Percentiles rank a stretch among this genome's conserved stretches.
These are phyloP conservation scores for Saitoella complicata DNA, from an alignment of 805 yeast species.

Conservation along the genomic window DNA sequence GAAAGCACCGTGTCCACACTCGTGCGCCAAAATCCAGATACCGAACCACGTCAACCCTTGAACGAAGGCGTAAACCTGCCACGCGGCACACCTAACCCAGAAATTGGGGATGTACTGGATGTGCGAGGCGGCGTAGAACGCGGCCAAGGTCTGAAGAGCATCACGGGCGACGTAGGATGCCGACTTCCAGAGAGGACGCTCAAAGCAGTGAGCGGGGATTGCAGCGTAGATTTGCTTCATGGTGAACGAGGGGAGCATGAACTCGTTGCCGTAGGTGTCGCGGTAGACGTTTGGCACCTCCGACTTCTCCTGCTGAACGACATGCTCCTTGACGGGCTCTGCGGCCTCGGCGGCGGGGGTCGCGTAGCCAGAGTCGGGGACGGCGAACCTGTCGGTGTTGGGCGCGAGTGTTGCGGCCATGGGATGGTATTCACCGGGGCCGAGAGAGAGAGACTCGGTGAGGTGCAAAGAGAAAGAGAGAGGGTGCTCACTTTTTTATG, in stretches of 20 bases:
- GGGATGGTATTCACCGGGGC: too few relatives aligned
- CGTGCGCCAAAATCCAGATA: constrained; percentile 75
- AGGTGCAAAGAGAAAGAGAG: too few relatives aligned
- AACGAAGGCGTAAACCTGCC: constrained; percentile 38
- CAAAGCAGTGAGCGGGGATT: constrained; percentile 61
- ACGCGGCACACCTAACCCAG: constrained; percentile 34
- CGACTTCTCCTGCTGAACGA: too few relatives aligned
- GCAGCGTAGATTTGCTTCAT: constrained; percentile 58
- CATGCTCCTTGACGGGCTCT: too few relatives aligned
- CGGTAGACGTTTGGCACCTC: not conserved
- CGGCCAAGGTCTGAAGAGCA: constrained; percentile 21
- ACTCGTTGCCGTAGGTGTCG: constrained; percentile 37
- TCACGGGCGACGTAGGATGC: constrained; percentile 23
- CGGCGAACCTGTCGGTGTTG: too few relatives aligned
- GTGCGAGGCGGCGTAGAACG: constrained; percentile 40
- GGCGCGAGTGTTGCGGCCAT: too few relatives aligned
- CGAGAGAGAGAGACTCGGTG: too few relatives aligned
- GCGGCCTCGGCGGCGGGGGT: too few relatives aligned
- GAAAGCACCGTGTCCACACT: constrained; percentile 84
- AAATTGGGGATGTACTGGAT: constrained; percentile 35
- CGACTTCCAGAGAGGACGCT: constrained; percentile 39
- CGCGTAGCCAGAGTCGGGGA: too few relatives aligned
- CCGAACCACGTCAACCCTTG: constrained; percentile 64
- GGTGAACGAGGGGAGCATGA: constrained; percentile 57
- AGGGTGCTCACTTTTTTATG: too few relatives aligned